Conservation (phyloP, 768 basidiomycete species). For the Pholiota microspora region DNA sequence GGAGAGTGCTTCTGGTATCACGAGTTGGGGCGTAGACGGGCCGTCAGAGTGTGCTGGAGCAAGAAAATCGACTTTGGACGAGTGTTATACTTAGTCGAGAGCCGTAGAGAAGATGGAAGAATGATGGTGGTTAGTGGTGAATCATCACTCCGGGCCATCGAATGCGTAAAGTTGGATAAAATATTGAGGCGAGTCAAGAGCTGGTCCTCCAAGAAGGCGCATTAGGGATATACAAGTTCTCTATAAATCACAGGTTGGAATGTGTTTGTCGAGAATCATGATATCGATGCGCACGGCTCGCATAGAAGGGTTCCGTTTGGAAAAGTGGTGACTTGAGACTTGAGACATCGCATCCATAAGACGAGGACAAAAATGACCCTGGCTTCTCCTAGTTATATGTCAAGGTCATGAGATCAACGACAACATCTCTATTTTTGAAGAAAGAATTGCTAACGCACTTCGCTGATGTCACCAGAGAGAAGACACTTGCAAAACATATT, state of each 20-base stretch:
- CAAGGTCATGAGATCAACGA: not conserved
- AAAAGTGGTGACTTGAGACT: not conserved
- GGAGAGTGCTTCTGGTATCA: not conserved
- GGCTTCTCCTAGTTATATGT: not conserved
- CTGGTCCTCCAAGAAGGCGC: too few relatives aligned
- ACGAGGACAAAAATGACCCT: not conserved
- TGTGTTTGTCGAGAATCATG: not conserved
- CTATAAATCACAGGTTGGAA: too few relatives aligned
- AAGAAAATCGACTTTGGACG: not conserved
- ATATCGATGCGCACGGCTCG: not conserved
- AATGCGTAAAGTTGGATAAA: not conserved
- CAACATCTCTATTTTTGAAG: not conserved
- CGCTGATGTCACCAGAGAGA: not conserved
- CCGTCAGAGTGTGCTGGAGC: not conserved
- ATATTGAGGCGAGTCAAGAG: not conserved
- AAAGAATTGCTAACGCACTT: not conserved
- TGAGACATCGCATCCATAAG: not conserved
- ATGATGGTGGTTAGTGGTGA: not conserved
- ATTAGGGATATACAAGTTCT: too few relatives aligned
- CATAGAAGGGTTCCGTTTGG: not conserved
- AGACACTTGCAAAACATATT: not conserved
- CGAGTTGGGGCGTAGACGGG: conserved; percentile 7
- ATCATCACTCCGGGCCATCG: not conserved
- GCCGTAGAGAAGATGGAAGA: not conserved
- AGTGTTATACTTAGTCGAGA: not conserved